Evolutionary conservation across 148 eudicot species (phyloP).

Genomic region (Rhododendron ferrugineum): DNA sequence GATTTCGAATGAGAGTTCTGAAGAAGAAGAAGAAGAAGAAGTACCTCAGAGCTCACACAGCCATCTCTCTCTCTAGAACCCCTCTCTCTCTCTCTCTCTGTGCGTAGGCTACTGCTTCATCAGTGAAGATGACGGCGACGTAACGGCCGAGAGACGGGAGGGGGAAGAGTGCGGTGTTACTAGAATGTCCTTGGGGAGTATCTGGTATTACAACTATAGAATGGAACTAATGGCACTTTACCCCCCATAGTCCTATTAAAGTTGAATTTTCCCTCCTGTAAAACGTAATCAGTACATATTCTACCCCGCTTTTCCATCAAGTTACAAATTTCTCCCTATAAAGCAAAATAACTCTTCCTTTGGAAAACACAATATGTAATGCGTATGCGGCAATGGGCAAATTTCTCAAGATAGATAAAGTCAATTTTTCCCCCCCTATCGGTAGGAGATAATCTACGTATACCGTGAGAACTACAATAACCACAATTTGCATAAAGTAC

Average conservation of each 20-base stretch:
- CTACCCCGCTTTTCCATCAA: not conserved
- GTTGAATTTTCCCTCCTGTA: not conserved
- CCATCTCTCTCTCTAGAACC: not conserved
- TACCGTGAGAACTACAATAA: not conserved
- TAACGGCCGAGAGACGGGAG: constrained; percentile 11
- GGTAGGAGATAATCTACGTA: not conserved
- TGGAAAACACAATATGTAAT: not conserved
- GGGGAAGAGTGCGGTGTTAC: constrained; percentile 11
- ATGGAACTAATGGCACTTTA: not conserved
- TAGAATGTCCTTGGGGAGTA: constrained; percentile 8
- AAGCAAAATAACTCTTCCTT: not conserved
- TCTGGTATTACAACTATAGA: not conserved
- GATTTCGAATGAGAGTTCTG: not conserved
- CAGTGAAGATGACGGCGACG: constrained; percentile 20
- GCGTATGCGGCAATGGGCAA: not conserved
- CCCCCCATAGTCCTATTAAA: not conserved
- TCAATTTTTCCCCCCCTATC: not conserved
- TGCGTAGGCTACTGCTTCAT: not conserved
- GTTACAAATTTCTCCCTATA: not conserved
- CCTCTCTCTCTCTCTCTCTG: constrained; percentile 7
- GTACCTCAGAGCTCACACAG: not conserved
- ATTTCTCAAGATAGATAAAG: not conserved
- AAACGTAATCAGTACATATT: not conserved
- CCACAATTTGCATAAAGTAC: not conserved
- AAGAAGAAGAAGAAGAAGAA: not conserved